Conservation (phyloP, 345 rosid genomes). For the Pistacia integerrima region DNA sequence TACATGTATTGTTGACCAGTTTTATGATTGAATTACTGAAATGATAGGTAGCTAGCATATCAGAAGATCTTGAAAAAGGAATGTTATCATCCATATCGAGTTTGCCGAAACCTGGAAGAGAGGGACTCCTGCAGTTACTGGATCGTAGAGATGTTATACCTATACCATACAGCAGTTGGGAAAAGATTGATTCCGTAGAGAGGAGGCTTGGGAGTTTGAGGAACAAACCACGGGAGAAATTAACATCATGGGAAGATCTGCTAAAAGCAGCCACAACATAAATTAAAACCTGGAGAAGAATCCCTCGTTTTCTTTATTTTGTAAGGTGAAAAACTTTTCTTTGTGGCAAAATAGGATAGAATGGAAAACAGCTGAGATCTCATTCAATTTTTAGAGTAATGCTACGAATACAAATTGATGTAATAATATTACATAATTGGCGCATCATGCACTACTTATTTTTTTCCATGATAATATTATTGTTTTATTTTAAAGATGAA, state of each 20-base stretch:
- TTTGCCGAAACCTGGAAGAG: constrained; percentile 56
- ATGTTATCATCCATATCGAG: constrained; percentile 25
- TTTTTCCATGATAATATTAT: too few species aligned
- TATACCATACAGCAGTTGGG: constrained; percentile 67
- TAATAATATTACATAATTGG: too few species aligned
- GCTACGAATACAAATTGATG: too few species aligned
- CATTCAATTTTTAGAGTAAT: too few species aligned
- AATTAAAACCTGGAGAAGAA: neutral
- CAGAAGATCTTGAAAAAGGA: constrained; percentile 66
- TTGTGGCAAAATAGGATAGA: too few species aligned
- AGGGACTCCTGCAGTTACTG: constrained; percentile 66
- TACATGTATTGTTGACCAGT: neutral
- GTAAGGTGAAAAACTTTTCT: too few species aligned
- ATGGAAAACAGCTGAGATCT: too few species aligned
- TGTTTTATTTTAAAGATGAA: too few species aligned
- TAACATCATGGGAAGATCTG: constrained; percentile 57
- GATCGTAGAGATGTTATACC: constrained; percentile 44
- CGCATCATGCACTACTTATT: too few species aligned
- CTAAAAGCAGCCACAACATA: neutral
- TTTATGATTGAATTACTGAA: constrained; percentile 9
- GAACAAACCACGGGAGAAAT: constrained; percentile 73
- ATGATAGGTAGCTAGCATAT: constrained; percentile 70
- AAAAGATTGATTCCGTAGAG: constrained; percentile 76
- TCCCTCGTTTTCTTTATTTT: neutral
- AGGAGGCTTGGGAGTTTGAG: constrained; percentile 58